Evolutionary conservation across 225 moss, liverwort and hornwort species (phyloP), one percentile per base, ranked within the genome.

Genomic region (Bryoerythrophyllum caledonicum): DNA sequence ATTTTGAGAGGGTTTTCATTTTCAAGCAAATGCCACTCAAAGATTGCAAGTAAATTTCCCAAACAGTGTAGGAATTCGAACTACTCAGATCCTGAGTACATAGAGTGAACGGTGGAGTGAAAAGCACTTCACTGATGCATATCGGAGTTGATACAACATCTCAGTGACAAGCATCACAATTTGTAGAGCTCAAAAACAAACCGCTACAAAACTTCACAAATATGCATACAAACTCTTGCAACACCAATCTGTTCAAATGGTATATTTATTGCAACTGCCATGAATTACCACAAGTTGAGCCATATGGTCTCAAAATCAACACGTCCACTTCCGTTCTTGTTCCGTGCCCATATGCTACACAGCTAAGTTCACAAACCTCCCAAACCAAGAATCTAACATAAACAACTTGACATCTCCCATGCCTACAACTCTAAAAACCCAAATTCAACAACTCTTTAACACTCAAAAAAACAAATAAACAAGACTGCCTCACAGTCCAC

Each of bases 241-340:
- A 23, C 54, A 4, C 10, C 54, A 35, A 24, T 75, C 70, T 37
- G 43, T 48, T 38, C 66, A 48, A 69, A 51, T 49, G 21, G 43
- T 41, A 68, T 57, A 12, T 69, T 76, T 73, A 73, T 64, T 76
- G 17, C 56, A 76, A 68, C 27, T 64, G 75, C 10, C 57, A 38
- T 20, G 46, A 65, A 66, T 70, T 12, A 30, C 60, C 60, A 74
- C 46, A 65, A 38, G 48, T 16, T 74, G n/a, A 68, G 19, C 37
- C 63, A 73, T 35, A 37, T 16, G 49, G 24, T 63, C 74, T 65
- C 54, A 41, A n/a, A 19, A 63, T 19, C 37, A 38, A 63, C 24
- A 20, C 20, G 27, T 55, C 27, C 25, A 27, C 40, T 40, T 62
- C 16, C 8, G 26, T 11, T 14, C 19, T 41, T 14, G 1, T 19